These are phyloP conservation scores for Nakaseomyces sp. DNA, from an alignment of 1,139 yeast genomes.

Conservation along the genomic window DNA sequence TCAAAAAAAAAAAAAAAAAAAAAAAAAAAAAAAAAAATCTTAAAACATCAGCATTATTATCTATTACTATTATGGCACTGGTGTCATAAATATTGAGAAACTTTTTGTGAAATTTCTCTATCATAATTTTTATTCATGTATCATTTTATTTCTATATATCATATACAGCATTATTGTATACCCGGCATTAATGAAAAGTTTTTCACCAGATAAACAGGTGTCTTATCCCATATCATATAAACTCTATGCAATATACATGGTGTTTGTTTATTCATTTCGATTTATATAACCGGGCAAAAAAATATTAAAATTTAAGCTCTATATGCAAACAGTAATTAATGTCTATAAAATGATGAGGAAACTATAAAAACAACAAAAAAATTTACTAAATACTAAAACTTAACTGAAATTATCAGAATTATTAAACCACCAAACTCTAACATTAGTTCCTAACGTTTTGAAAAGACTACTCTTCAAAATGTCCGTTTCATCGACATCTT, in stretches of 20 bases:
- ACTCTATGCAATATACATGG: too few relatives aligned
- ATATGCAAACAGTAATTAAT: too few relatives aligned
- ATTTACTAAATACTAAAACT: not conserved
- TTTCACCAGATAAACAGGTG: not conserved
- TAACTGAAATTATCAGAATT: not conserved
- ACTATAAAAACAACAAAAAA: not conserved
- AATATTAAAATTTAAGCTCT: too few relatives aligned
- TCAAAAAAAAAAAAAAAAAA: not conserved
- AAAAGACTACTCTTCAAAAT: conserved; percentile 8
- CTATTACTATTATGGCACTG: not conserved
- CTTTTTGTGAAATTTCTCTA: not conserved
- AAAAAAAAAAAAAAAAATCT: not conserved
- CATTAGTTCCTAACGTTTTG: conserved; percentile 21
- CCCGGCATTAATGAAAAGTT: not conserved
- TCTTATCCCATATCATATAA: too few relatives aligned
- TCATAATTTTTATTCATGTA: not conserved
- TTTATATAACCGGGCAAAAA: too few relatives aligned
- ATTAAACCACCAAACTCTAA: conserved; percentile 19
- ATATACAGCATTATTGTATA: not conserved
- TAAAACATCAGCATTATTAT: not conserved
- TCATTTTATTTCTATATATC: not conserved
- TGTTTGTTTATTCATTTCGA: too few relatives aligned
- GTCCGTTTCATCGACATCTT: conserved; percentile 5
- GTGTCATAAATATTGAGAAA: not conserved
- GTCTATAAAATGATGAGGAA: too few relatives aligned